Conservation (phyloP, 2,329 filamentous ascomycete genomes). For the Rhinocladiella similis region DNA sequence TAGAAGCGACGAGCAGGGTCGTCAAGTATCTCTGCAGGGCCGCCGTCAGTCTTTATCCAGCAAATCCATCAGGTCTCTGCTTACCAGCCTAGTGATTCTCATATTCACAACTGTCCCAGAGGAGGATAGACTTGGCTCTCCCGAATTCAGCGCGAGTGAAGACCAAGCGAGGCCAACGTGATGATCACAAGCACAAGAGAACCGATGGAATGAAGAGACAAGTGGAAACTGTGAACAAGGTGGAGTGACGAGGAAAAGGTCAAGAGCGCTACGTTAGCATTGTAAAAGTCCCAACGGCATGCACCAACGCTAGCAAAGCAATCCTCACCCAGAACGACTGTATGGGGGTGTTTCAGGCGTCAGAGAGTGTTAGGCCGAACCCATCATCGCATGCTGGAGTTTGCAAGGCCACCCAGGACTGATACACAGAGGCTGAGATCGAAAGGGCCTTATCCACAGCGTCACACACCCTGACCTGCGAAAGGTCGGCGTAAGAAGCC, state of each 20-base stretch:
- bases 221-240: background rate
- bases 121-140: background rate
- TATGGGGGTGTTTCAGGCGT: background rate
- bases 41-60: background rate
- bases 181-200: background rate
- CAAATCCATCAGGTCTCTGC: background rate
- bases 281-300: background rate
- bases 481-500: background rate
- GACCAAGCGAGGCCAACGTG: background rate
- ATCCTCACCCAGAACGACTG: background rate
- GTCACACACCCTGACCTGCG: background rate
- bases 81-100: background rate
- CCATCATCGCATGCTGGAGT: background rate
- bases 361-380: background rate
- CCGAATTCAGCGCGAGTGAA: background rate
- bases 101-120: background rate
- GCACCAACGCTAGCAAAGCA: background rate
- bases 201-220: background rate
- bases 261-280: background rate
- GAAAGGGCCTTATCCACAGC: background rate
- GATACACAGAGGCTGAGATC: background rate
- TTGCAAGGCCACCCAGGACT: background rate
- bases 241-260: background rate
- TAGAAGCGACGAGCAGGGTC: slow-evolving; percentile 5
- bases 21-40: slow-evolving; percentile 7